A percentile compares a stretch with the other conserved stretches of the same genome.
phyloP scores from a whole-genome alignment of 352 stramenopile genomes.

The Achlya hypogyna region DNA sequence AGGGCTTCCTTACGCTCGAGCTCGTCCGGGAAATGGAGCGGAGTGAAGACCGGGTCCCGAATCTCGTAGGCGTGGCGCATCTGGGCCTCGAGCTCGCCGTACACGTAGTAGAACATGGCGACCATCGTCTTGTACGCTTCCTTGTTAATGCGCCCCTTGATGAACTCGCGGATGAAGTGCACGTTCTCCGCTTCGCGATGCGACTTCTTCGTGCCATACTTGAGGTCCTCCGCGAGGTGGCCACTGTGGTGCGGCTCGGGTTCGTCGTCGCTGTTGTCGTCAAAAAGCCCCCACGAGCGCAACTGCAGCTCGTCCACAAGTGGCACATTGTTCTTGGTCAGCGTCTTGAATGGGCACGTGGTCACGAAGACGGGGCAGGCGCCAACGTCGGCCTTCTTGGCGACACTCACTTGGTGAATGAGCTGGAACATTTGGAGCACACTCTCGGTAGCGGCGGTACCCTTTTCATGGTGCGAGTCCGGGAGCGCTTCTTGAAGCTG shows the following conservation, averaged over 20 bases:
- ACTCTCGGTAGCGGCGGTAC: background rate
- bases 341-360: constrained; percentile 19
- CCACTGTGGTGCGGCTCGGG: background rate
- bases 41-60: constrained; percentile 27
- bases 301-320: constrained; percentile 17
- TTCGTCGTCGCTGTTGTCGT: background rate
- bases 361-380: constrained; percentile 17
- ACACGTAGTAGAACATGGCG: constrained; percentile 50
- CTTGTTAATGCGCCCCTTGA: constrained; percentile 52
- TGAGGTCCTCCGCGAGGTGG: constrained; percentile 43
- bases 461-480: constrained; percentile 5
- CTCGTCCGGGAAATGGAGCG: constrained; percentile 44
- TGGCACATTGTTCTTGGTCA: constrained; percentile 1
- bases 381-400: constrained; percentile 11
- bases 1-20: constrained; percentile 30
- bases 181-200: constrained; percentile 69
- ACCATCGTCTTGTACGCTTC: constrained; percentile 49
- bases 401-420: constrained; percentile 9
- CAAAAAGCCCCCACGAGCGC: constrained; percentile 10
- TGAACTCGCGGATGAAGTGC: constrained; percentile 69
- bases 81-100: constrained; percentile 38
- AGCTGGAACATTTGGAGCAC: constrained; percentile 17
- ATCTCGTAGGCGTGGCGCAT: background rate
- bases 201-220: constrained; percentile 49
- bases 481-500: constrained; percentile 8